Conservation (phyloP, 305 asterid genomes). For the Fraxinus sp. region DNA sequence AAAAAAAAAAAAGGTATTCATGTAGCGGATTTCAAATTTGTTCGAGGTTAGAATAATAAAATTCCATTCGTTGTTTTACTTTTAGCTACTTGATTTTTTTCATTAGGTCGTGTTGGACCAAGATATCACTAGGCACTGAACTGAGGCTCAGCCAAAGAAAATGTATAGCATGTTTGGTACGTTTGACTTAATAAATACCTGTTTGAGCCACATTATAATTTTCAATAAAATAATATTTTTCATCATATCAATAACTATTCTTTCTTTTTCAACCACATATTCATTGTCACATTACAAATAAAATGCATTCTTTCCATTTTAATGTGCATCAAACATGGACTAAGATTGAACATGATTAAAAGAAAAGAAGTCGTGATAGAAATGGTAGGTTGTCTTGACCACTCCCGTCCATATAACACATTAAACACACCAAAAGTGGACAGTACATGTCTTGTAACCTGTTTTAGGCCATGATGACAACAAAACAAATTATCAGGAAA, state of each 20-base stretch:
- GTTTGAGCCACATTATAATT: no score
- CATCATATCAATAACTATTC: no score
- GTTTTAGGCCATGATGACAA: not conserved
- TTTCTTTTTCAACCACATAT: no score
- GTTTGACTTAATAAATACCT: not conserved
- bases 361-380: not conserved
- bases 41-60: not conserved
- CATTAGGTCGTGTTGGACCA: not conserved
- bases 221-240: no score
- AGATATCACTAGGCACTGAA: not conserved
- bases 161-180: not conserved
- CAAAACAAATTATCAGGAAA: not conserved
- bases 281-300: no score
- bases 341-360: not conserved
- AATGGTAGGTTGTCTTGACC: not conserved
- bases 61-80: not conserved
- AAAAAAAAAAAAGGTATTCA: no score
- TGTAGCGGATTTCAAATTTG: not conserved
- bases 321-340: no score
- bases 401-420: not conserved
- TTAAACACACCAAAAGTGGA: not conserved
- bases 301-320: no score
- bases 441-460: not conserved
- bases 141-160: not conserved
- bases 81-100: not conserved